Percentiles rank a stretch among this genome's conserved stretches.
phyloP scores from a whole-genome alignment of 1,284 basidiomycete genomes.

The Cutaneotrichosporon dermatis region DNA sequence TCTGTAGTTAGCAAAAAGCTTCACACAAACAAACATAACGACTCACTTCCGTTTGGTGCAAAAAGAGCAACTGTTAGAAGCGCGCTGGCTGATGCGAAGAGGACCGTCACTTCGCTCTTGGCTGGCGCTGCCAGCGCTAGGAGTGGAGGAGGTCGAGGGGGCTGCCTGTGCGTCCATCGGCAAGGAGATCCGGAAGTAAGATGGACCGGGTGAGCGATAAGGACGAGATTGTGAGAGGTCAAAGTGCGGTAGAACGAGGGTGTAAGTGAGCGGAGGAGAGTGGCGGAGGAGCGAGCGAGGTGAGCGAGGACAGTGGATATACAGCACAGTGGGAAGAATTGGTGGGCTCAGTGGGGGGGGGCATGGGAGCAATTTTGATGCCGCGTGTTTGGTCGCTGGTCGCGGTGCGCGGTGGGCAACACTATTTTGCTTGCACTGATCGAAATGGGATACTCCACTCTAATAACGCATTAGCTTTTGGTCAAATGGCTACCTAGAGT shows the following conservation, averaged over 20 bases:
- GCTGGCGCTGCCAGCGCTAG: background rate
- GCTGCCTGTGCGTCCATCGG: background rate
- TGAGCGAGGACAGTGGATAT: too few species aligned
- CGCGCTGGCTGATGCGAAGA: constrained; percentile 18
- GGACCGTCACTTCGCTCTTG: background rate
- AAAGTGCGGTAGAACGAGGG: too few species aligned
- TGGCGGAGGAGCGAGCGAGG: background rate
- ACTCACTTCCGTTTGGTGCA: constrained; percentile 27
- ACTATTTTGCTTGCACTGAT: too few species aligned
- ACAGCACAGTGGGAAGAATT: too few species aligned
- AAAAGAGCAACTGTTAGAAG: constrained; percentile 21
- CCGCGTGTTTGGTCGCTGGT: too few species aligned
- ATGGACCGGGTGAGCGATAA: constrained; percentile 1
- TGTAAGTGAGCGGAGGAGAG: background rate
- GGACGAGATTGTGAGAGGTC: constrained; percentile 1
- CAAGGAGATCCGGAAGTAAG: background rate
- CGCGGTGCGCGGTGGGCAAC: too few species aligned
- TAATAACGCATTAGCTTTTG: too few species aligned
- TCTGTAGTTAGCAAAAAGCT: constrained; percentile 2
- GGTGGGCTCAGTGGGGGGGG: too few species aligned
- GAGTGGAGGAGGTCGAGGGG: background rate
- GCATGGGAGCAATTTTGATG: too few species aligned
- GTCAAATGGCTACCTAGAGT: too few species aligned
- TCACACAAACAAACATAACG: too few species aligned
- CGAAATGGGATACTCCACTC: too few species aligned